Conservation (phyloP, 129 eudicot genomes). For the Artemisia tridentata region DNA sequence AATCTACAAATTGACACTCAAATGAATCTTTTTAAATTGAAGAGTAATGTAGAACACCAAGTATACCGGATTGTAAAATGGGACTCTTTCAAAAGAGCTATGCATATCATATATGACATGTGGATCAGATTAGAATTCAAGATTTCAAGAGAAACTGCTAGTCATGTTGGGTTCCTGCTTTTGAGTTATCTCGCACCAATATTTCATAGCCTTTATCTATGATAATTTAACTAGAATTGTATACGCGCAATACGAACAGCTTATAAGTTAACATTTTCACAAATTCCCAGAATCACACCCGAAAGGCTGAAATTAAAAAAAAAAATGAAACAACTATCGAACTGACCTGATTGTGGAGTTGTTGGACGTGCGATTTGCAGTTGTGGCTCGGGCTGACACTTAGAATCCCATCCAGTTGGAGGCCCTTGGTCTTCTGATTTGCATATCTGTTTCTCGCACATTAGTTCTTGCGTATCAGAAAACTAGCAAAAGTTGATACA, state of each 20-base stretch:
- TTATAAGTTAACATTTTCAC: no score
- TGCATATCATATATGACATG: no score
- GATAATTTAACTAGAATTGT: background rate
- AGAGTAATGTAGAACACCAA: no score
- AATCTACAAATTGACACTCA: no score
- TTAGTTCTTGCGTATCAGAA: background rate
- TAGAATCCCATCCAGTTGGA: slow-evolving; percentile 46
- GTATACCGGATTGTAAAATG: no score
- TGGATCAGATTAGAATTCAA: no score
- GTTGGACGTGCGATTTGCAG: slow-evolving; percentile 20
- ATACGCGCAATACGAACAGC: no score
- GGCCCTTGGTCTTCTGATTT: slow-evolving; percentile 36
- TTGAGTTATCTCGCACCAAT: background rate
- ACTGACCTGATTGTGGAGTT: slow-evolving; percentile 23
- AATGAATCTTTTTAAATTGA: no score
- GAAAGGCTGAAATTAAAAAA: background rate
- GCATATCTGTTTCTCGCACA: slow-evolving; percentile 22
- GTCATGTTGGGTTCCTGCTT: no score
- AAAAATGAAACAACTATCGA: background rate
- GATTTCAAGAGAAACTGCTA: no score
- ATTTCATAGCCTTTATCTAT: background rate
- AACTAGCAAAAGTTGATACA: background rate
- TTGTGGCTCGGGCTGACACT: slow-evolving; percentile 26
- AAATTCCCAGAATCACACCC: background rate
- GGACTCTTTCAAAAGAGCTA: no score